Conservation (phyloP, 73 alveolate genomes). For the Tetrahymena malaccensis region DNA sequence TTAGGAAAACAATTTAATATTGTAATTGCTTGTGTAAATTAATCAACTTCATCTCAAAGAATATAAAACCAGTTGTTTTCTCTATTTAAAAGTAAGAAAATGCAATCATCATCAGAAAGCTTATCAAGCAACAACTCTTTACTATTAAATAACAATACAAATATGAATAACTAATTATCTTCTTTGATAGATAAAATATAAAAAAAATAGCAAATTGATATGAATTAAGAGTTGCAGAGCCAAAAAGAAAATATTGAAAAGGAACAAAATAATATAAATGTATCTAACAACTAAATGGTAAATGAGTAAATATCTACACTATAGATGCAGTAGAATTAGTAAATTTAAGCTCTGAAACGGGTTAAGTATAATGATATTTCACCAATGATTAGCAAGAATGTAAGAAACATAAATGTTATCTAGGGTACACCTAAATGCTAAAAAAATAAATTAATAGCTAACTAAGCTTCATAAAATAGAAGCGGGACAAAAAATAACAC, state of each 20-base stretch:
- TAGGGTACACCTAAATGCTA: background rate
- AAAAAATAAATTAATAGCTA: background rate
- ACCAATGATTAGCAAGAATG: background rate
- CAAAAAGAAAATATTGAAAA: background rate
- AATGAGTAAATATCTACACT: background rate
- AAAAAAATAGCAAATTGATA: background rate
- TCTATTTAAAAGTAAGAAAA: background rate
- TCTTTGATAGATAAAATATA: background rate
- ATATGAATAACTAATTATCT: background rate
- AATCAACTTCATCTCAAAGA: background rate
- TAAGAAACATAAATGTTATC: background rate
- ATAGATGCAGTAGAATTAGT: background rate
- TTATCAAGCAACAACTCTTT: background rate
- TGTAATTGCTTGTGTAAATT: background rate
- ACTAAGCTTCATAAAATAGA: background rate
- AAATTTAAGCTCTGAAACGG: background rate
- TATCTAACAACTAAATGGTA: background rate
- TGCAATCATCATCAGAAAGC: background rate
- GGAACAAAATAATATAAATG: background rate
- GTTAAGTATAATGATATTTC: background rate
- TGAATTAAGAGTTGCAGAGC: background rate
- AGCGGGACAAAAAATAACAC: background rate
- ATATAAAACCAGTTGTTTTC: background rate
- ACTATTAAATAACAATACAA: background rate
- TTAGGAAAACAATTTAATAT: background rate